Percentiles rank a stretch among this genome's conserved stretches.
Conservation (phyloP, 2,329 filamentous ascomycete genomes). For the Ceratocystis ficicola region DNA sequence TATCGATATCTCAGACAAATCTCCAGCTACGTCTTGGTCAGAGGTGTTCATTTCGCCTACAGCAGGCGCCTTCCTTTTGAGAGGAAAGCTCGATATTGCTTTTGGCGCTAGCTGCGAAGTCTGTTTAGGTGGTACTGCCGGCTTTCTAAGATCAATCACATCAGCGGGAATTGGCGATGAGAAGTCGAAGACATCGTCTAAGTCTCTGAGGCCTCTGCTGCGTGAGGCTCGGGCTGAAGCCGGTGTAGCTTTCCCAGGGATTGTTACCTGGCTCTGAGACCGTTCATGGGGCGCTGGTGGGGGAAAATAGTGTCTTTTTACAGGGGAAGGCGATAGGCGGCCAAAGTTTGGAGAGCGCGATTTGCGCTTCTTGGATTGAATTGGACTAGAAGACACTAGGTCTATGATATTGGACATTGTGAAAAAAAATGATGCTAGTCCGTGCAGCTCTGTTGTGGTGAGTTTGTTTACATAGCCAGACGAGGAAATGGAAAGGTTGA, state of each 20-base stretch:
- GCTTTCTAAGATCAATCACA: slow-evolving; percentile 2
- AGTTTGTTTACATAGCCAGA: background rate
- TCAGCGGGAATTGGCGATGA: background rate
- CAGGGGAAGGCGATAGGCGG: background rate
- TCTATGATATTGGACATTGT: slow-evolving; percentile 8
- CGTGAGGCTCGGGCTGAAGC: background rate
- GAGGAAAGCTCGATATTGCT: background rate
- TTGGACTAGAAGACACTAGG: slow-evolving; percentile 12
- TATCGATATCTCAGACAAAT: background rate
- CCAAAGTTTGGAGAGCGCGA: background rate
- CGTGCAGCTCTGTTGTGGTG: background rate
- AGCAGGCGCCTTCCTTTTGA: background rate
- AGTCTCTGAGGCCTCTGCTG: background rate
- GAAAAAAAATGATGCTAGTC: background rate
- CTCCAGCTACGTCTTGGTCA: background rate
- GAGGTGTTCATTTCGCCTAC: background rate
- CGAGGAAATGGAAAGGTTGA: background rate
- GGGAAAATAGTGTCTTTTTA: background rate
- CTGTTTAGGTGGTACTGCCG: background rate
- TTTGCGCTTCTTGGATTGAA: slow-evolving; percentile 2
- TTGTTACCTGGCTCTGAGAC: background rate
- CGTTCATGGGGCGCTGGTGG: background rate
- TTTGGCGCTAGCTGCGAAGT: background rate
- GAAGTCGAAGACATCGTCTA: background rate
- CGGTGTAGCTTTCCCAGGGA: background rate